Evolutionary conservation across 345 rosid species (phyloP).

Genomic region (Nephelium lappaceum): DNA sequence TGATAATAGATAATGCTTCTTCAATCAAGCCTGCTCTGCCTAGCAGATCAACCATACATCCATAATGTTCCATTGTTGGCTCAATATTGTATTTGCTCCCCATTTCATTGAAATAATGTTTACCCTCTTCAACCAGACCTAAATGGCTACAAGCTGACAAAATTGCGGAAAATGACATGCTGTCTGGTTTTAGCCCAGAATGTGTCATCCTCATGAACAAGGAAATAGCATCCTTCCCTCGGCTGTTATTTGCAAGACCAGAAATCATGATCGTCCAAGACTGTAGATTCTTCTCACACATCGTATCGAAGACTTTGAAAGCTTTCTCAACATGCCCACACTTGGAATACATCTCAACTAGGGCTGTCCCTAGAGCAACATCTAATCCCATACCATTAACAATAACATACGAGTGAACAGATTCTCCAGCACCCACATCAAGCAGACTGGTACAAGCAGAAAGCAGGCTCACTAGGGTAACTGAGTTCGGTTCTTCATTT

Average conservation of each 20-base stretch:
- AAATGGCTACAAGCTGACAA: conserved; percentile 39
- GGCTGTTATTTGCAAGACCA: conserved; percentile 38
- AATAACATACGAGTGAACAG: conserved; percentile 37
- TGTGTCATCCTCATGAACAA: conserved; percentile 29
- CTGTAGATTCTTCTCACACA: conserved; percentile 45
- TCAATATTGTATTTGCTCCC: conserved; percentile 19
- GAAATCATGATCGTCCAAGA: conserved; percentile 52
- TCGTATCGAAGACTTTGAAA: conserved; percentile 31
- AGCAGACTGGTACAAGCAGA: conserved; percentile 39
- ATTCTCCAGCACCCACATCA: conserved; percentile 29
- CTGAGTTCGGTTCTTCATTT: conserved; percentile 26
- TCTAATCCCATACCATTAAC: conserved; percentile 33
- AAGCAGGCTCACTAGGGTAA: conserved; percentile 36
- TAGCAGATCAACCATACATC: conserved; percentile 41
- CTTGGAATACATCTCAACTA: conserved; percentile 58
- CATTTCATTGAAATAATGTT: conserved; percentile 24
- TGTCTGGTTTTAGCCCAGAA: conserved; percentile 30
- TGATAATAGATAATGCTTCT: conserved; percentile 28
- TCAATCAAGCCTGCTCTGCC: conserved; percentile 43
- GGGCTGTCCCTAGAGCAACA: conserved; percentile 49
- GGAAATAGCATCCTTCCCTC: conserved; percentile 23
- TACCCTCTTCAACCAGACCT: conserved; percentile 35
- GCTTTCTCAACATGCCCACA: conserved; percentile 47
- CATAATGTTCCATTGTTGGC: conserved; percentile 37
- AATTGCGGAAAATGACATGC: conserved; percentile 28